Evolutionary conservation across 2,329 filamentous ascomycete genomes (phyloP).

Genomic region (Emericellopsis atlantica): DNA sequence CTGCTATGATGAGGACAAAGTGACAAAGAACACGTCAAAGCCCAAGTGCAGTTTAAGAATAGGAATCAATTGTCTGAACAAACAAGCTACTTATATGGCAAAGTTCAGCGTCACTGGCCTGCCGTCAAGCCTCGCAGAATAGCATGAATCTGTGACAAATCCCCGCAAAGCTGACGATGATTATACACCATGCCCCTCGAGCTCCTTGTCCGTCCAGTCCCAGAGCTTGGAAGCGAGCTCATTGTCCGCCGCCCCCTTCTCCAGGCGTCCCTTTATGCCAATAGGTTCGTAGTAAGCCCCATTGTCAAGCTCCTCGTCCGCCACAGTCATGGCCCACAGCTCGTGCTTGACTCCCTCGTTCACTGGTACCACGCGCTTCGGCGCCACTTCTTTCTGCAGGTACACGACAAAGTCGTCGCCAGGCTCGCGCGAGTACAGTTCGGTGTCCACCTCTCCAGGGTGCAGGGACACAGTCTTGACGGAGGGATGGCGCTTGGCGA

Average conservation of each 20-base stretch:
- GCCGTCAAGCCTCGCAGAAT: too few relatives aligned
- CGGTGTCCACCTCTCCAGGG: conserved; percentile 7
- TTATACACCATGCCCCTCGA: conserved; percentile 1
- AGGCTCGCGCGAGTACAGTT: conserved; percentile 3
- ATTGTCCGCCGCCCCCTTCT: conserved; percentile 3
- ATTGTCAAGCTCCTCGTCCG: conserved; percentile 7
- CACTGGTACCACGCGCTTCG: conserved; percentile 3
- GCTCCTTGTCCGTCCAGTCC: conserved; percentile 12
- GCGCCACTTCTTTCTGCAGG: conserved; percentile 1
- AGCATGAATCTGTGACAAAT: too few relatives aligned
- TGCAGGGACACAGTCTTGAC: conserved; percentile 8
- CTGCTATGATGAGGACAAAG: too few relatives aligned
- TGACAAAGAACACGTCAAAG: too few relatives aligned
- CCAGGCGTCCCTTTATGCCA: conserved; percentile 8
- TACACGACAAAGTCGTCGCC: background rate
- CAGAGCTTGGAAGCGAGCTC: conserved; percentile 8
- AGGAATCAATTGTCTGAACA: too few relatives aligned
- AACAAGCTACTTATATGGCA: too few relatives aligned
- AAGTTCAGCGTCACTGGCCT: too few relatives aligned
- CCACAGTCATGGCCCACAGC: conserved; percentile 20
- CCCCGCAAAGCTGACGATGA: too few relatives aligned
- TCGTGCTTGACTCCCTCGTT: conserved; percentile 17
- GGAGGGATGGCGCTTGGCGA: conserved; percentile 7
- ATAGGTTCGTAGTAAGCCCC: conserved; percentile 21
- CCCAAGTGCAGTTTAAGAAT: too few relatives aligned